These are phyloP conservation scores for Spirogloea muscicola DNA, from an alignment of 139 green algal species.

Conservation along the genomic window DNA sequence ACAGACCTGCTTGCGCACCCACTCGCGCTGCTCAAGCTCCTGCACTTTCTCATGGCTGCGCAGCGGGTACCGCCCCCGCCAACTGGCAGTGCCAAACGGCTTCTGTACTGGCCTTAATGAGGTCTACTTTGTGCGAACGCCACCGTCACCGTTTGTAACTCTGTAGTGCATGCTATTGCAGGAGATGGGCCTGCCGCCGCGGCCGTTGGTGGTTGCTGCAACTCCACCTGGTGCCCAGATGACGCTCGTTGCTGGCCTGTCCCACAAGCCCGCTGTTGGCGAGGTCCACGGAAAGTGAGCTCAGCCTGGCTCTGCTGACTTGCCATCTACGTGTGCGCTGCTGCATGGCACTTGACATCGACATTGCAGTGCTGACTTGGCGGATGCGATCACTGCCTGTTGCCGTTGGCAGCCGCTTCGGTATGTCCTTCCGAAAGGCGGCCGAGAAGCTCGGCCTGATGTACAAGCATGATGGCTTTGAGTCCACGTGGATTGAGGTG, in stretches of 20 bases:
- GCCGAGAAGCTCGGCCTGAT: slow-evolving; percentile 9
- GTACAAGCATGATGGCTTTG: slow-evolving; percentile 23
- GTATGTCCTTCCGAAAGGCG: slow-evolving; percentile 2
- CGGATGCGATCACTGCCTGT: too few relatives aligned
- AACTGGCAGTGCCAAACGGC: too few relatives aligned
- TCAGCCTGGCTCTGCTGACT: too few relatives aligned
- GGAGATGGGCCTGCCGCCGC: slow-evolving; percentile 10
- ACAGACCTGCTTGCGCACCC: slow-evolving; percentile 16
- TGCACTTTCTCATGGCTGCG: slow-evolving; percentile 32
- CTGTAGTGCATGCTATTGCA: too few relatives aligned
- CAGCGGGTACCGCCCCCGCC: slow-evolving; percentile 10
- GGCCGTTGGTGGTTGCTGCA: slow-evolving; percentile 29
- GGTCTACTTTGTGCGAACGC: too few relatives aligned
- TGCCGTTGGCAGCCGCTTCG: slow-evolving; percentile 27
- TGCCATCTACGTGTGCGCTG: too few relatives aligned
- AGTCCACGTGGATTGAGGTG: slow-evolving; percentile 19
- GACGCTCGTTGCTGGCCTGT: slow-evolving; percentile 14
- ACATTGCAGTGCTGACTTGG: too few relatives aligned
- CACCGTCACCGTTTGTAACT: too few relatives aligned
- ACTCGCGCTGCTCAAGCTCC: slow-evolving; percentile 13
- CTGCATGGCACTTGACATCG: too few relatives aligned
- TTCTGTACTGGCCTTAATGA: too few relatives aligned
- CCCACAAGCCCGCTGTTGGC: slow-evolving; percentile 11
- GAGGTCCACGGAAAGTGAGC: slow-evolving; percentile 25
- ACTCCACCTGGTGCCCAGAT: not conserved